Conservation (phyloP, 352 stramenopile species). For the Pythium rhizo-oryzae region DNA sequence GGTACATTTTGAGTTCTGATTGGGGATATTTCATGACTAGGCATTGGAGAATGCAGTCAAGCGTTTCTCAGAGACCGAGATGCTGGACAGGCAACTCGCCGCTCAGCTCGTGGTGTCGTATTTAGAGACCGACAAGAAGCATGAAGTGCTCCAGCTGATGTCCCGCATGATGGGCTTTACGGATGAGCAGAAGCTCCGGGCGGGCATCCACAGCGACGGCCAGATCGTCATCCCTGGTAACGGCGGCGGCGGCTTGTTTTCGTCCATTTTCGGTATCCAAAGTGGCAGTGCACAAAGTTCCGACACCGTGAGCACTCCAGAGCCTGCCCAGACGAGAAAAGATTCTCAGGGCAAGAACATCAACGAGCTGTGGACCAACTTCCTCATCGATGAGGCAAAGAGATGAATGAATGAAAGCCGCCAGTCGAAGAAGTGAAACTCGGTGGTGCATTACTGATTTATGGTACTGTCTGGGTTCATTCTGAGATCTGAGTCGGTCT, state of each 20-base stretch:
- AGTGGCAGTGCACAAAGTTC: neutral
- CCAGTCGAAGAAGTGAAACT: too few relatives aligned
- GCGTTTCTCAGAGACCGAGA: slow-evolving; percentile 59
- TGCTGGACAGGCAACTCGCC: slow-evolving; percentile 71
- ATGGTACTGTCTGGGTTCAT: neutral
- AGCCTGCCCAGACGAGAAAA: neutral
- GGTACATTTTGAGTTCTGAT: neutral
- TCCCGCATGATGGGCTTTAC: slow-evolving; percentile 76
- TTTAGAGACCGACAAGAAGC: slow-evolving; percentile 70
- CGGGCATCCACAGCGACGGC: slow-evolving; percentile 39
- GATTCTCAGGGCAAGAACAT: slow-evolving; percentile 66
- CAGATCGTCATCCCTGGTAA: slow-evolving; percentile 55
- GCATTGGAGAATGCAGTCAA: slow-evolving; percentile 60
- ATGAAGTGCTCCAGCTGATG: slow-evolving; percentile 72
- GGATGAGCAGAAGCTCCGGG: slow-evolving; percentile 69
- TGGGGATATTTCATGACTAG: slow-evolving; percentile 22
- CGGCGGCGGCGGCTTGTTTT: slow-evolving; percentile 67
- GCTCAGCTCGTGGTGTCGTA: slow-evolving; percentile 79
- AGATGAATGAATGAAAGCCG: neutral
- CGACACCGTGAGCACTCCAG: slow-evolving; percentile 11
- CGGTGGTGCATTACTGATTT: neutral
- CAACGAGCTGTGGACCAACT: slow-evolving; percentile 72
- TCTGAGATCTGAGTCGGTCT: slow-evolving; percentile 5
- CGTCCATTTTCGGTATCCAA: slow-evolving; percentile 56
- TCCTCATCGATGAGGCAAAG: slow-evolving; percentile 61